A percentile compares a stretch with the other conserved stretches of the same genome.
These are phyloP conservation scores for Nemania sp. DNA, from an alignment of 2,329 filamentous ascomycete genomes.

Conservation along the genomic window DNA sequence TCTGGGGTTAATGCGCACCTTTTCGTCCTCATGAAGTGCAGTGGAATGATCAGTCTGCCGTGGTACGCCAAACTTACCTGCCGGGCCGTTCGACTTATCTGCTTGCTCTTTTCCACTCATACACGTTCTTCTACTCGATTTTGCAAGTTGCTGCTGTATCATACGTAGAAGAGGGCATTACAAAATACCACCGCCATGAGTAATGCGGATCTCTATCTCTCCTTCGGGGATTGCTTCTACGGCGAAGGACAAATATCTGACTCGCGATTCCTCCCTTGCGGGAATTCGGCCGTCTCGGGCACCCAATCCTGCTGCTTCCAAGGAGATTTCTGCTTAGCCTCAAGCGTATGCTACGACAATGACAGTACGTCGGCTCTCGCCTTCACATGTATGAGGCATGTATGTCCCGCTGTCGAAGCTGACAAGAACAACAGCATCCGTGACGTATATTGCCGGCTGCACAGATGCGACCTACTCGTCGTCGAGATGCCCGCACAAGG, in stretches of 20 bases:
- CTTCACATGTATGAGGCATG: neutral
- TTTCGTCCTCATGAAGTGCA: neutral
- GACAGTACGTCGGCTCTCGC: conserved; percentile 23
- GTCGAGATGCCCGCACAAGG: conserved; percentile 32
- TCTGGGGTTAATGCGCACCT: neutral
- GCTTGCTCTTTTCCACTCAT: neutral
- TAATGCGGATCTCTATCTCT: conserved; percentile 30
- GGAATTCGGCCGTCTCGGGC: conserved; percentile 31
- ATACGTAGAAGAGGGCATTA: neutral
- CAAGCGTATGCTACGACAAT: conserved; percentile 34
- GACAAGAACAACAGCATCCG: conserved; percentile 28
- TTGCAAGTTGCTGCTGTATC: neutral
- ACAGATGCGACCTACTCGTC: conserved; percentile 34
- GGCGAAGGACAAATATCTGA: conserved; percentile 34
- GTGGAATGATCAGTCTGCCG: neutral
- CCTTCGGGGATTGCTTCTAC: conserved; percentile 34
- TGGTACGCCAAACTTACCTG: too few relatives aligned
- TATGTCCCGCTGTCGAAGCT: conserved; percentile 2
- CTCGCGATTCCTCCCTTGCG: conserved; percentile 33
- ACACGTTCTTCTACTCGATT: neutral
- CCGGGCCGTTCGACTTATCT: neutral
- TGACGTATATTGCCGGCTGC: conserved; percentile 36
- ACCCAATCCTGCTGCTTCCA: conserved; percentile 34
- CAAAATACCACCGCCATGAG: conserved; percentile 16
- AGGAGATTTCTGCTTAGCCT: conserved; percentile 33